Evolutionary conservation across 768 basidiomycete species (phyloP).

Genomic region (Tylopilus subfusipes): DNA sequence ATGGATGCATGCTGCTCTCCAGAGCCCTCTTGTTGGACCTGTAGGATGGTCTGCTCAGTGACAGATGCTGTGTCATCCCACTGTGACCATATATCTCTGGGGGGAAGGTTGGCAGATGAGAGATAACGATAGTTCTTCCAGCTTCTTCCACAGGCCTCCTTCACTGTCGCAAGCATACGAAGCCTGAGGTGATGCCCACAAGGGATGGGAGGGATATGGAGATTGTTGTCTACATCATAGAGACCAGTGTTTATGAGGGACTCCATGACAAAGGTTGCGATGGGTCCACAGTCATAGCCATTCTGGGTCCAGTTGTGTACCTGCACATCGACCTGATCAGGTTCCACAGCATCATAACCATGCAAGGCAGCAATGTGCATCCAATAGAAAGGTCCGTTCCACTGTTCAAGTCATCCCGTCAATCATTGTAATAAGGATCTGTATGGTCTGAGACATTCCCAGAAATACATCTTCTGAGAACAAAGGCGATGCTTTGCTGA

Average conservation of each 20-base stretch:
- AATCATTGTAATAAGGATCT: not conserved
- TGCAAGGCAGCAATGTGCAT: not conserved
- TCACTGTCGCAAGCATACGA: not conserved
- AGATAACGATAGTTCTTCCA: slow-evolving; percentile 4
- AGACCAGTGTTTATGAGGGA: slow-evolving; percentile 1
- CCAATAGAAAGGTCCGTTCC: slow-evolving; percentile 3
- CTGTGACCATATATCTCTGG: not conserved
- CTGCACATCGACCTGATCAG: not conserved
- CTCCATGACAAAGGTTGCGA: slow-evolving; percentile 1
- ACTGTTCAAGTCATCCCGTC: not conserved
- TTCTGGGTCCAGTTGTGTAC: not conserved
- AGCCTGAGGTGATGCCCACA: slow-evolving; percentile 1
- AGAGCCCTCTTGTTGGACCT: not conserved
- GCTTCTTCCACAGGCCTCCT: not conserved
- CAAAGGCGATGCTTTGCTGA: not conserved
- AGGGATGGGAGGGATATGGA: not conserved
- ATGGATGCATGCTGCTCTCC: slow-evolving; percentile 1
- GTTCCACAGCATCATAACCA: not conserved
- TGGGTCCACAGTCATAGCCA: slow-evolving; percentile 8
- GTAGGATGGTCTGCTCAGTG: not conserved
- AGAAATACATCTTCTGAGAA: not conserved
- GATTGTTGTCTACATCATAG: not conserved
- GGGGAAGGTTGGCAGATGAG: not conserved
- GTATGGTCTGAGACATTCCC: not conserved
- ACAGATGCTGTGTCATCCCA: not conserved